Evolutionary conservation across 2,329 filamentous ascomycete species (phyloP).

Genomic region (Paraphoma chrysanthemicola): DNA sequence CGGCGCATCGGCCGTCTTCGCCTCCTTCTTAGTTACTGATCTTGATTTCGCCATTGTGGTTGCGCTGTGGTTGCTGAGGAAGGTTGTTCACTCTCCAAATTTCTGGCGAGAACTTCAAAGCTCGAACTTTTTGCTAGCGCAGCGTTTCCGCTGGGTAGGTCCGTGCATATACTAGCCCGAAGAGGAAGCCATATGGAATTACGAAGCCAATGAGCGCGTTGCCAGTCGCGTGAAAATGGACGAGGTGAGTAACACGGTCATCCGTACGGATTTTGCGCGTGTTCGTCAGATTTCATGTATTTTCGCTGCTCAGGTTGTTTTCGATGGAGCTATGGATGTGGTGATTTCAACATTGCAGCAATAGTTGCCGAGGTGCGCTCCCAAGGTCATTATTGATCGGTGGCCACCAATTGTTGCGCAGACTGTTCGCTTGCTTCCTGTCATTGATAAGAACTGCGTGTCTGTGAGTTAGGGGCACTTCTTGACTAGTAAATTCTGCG

Average conservation of each 20-base stretch:
- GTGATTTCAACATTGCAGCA: no score
- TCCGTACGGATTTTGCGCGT: no score
- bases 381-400: no score
- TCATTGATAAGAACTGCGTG: no score
- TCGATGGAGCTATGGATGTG: no score
- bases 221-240: constrained; percentile 19
- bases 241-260: constrained; percentile 18
- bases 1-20: constrained; percentile 39
- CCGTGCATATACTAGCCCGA: constrained; percentile 9
- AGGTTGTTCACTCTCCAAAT: constrained; percentile 4
- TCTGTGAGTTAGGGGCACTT: no score
- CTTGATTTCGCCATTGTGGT: constrained; percentile 43
- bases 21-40: constrained; percentile 28
- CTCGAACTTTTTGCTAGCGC: constrained; percentile 20
- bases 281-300: no score
- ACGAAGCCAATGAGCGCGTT: constrained; percentile 38
- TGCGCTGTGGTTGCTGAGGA: constrained; percentile 15
- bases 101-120: constrained; percentile 23
- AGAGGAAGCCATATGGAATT: not conserved
- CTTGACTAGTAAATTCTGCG: no score
- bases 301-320: no score
- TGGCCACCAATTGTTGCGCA: no score
- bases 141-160: constrained; percentile 12
- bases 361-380: no score
- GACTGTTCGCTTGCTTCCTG: no score